phyloP scores from a whole-genome alignment of 1,284 basidiomycete genomes.

The Boletellus sp. region DNA sequence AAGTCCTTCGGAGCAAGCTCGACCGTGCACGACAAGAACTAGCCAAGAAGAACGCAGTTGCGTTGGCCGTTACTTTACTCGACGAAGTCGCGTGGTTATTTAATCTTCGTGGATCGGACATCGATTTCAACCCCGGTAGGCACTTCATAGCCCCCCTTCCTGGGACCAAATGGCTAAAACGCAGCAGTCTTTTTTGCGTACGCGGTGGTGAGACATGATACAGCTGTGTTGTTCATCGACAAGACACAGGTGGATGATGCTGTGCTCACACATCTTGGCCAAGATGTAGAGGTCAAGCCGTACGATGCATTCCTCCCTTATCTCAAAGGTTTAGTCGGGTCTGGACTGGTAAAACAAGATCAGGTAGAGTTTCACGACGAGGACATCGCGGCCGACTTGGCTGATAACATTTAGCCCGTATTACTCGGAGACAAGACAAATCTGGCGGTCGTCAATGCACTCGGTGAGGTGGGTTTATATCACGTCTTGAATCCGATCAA shows the following conservation, averaged over 20 bases:
- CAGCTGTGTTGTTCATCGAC: slow-evolving; percentile 75
- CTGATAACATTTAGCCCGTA: slow-evolving; percentile 43
- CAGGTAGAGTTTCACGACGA: slow-evolving; percentile 29
- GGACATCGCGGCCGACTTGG: not conserved
- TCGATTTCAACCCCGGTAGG: slow-evolving; percentile 83
- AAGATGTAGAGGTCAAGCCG: slow-evolving; percentile 63
- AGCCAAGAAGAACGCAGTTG: slow-evolving; percentile 59
- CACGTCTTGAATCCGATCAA: not conserved
- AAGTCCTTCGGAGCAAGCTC: slow-evolving; percentile 68
- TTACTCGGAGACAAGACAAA: slow-evolving; percentile 72
- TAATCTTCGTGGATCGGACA: slow-evolving; percentile 91
- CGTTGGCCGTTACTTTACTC: slow-evolving; percentile 75
- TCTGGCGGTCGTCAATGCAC: slow-evolving; percentile 73
- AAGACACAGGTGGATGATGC: slow-evolving; percentile 57
- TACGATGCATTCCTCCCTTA: slow-evolving; percentile 71
- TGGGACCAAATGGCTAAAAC: not conserved
- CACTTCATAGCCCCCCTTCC: not conserved
- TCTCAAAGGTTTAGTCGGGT: slow-evolving; percentile 49
- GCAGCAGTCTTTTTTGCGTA: slow-evolving; percentile 88
- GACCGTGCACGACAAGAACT: slow-evolving; percentile 63
- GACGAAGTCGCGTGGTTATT: slow-evolving; percentile 95
- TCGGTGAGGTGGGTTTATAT: slow-evolving; percentile 53
- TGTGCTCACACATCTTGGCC: slow-evolving; percentile 57
- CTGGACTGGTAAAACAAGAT: slow-evolving; percentile 45
- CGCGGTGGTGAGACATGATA: slow-evolving; percentile 71